Percentiles rank a stretch among this genome's conserved stretches.
These are phyloP conservation scores for Phlebiopsis flavidoalba DNA, from an alignment of 768 basidiomycete species.

Conservation along the genomic window DNA sequence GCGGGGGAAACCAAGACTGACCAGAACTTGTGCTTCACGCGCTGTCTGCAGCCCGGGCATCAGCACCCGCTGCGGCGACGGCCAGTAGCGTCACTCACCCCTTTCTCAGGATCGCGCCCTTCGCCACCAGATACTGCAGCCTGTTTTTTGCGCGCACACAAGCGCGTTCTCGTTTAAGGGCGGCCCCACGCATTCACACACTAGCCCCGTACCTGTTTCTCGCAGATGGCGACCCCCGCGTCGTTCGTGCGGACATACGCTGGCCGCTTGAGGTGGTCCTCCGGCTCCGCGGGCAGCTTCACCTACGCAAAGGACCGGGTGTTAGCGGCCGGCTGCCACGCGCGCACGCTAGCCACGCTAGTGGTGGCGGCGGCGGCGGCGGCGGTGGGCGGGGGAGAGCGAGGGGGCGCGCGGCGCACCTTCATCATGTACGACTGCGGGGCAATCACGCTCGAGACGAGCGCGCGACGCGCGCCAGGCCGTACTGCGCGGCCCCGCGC, in stretches of 20 bases:
- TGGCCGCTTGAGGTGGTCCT: conserved; percentile 81
- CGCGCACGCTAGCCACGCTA: not conserved
- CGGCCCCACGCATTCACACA: not conserved
- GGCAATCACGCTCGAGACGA: conserved; percentile 79
- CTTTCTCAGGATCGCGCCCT: conserved; percentile 82
- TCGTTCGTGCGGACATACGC: conserved; percentile 78
- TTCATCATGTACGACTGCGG: conserved; percentile 87
- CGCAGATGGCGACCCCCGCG: conserved; percentile 73
- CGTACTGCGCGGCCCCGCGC: conserved; percentile 87
- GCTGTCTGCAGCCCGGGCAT: conserved; percentile 49
- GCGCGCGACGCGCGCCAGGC: conserved; percentile 66
- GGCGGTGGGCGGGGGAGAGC: not conserved
- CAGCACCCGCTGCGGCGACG: conserved; percentile 13
- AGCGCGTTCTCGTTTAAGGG: not conserved
- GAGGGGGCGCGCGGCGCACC: conserved; percentile 31
- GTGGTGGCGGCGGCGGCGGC: not conserved
- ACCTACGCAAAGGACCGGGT: conserved; percentile 43
- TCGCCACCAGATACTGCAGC: conserved; percentile 81
- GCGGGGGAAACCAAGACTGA: conserved; percentile 29
- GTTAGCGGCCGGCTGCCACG: not conserved
- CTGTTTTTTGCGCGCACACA: conserved; percentile 32
- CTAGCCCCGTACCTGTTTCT: conserved; percentile 60
- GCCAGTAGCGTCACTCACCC: conserved; percentile 45
- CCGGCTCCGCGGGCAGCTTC: conserved; percentile 81
- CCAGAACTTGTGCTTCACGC: conserved; percentile 81